Percentiles rank a stretch among this genome's conserved stretches.
Evolutionary conservation across 2,329 filamentous ascomycete genomes (phyloP).

Genomic region (Leptographium procerum): DNA sequence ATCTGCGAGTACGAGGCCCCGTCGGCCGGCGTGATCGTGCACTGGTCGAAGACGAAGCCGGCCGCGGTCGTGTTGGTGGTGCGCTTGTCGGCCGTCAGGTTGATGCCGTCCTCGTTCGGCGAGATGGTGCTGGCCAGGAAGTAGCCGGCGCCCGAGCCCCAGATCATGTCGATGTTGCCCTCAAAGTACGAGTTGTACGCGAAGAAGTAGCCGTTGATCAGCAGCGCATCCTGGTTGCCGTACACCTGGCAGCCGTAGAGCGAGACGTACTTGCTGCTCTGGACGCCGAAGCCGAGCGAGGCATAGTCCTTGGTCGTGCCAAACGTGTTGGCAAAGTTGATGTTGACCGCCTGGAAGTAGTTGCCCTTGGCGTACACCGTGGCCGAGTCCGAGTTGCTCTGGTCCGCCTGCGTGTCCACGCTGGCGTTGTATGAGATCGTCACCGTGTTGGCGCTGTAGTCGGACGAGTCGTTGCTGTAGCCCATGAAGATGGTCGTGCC

Average conservation of each 20-base stretch:
- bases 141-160: conserved; percentile 30
- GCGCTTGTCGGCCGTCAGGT: conserved; percentile 14
- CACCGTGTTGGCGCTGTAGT: conserved; percentile 46
- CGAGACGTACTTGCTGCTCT: conserved; percentile 23
- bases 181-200: conserved; percentile 20
- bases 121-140: conserved; percentile 31
- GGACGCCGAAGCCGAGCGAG: conserved; percentile 14
- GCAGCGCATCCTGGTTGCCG: conserved; percentile 39
- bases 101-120: conserved; percentile 13
- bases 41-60: conserved; percentile 36
- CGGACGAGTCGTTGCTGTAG: conserved; percentile 39
- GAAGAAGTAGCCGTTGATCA: conserved; percentile 13
- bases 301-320: conserved; percentile 15
- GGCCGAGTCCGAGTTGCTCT: conserved; percentile 37
- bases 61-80: conserved; percentile 22
- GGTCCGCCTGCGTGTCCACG: conserved; percentile 21
- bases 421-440: conserved; percentile 33
- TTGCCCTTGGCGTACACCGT: conserved; percentile 32
- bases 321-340: conserved; percentile 38
- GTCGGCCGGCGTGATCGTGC: conserved; percentile 20
- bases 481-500: conserved; percentile 40
- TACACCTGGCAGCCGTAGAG: conserved; percentile 34
- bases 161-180: conserved; percentile 14
- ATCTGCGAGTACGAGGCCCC: conserved; percentile 27
- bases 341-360: conserved; percentile 50